Percentiles rank a stretch among this genome's conserved stretches.
Conservation (phyloP, 257 asterid genomes). For the Thymus mandschuricus region DNA sequence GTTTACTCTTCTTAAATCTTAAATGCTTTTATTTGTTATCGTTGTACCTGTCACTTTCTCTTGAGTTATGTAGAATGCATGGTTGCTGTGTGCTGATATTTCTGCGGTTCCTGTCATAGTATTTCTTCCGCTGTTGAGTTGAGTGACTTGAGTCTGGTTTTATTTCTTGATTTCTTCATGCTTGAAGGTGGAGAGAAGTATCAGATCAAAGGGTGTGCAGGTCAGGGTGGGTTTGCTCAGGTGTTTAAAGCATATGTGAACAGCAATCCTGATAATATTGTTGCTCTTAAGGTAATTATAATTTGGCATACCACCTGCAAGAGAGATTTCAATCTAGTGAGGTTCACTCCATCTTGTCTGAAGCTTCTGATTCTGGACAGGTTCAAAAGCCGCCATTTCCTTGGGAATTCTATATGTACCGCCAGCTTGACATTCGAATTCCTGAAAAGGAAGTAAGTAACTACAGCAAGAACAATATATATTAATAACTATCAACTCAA, state of each 20-base stretch:
- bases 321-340: constrained; percentile 28
- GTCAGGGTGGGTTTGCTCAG: constrained; percentile 98
- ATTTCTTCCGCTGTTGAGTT: constrained; percentile 30
- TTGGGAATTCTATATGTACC: constrained; percentile 96
- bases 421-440: constrained; percentile 85
- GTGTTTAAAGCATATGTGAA: constrained; percentile 82
- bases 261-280: constrained; percentile 74
- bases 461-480: constrained; percentile 23
- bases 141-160: constrained; percentile 32
- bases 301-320: background rate
- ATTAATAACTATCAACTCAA: constrained; percentile 15
- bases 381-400: constrained; percentile 99
- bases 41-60: constrained; percentile 2
- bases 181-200: constrained; percentile 78
- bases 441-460: constrained; percentile 69
- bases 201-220: constrained; percentile 98
- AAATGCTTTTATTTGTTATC: background rate
- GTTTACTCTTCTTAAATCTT: background rate
- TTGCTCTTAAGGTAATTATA: constrained; percentile 83
- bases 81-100: constrained; percentile 3
- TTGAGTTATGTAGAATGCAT: background rate
- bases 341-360: constrained; percentile 25
- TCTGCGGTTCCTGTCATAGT: constrained; percentile 24
- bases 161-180: constrained; percentile 34
- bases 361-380: constrained; percentile 44